Conservation (phyloP, 2,329 filamentous ascomycete species). For the Pseudogymnoascus sp. region DNA sequence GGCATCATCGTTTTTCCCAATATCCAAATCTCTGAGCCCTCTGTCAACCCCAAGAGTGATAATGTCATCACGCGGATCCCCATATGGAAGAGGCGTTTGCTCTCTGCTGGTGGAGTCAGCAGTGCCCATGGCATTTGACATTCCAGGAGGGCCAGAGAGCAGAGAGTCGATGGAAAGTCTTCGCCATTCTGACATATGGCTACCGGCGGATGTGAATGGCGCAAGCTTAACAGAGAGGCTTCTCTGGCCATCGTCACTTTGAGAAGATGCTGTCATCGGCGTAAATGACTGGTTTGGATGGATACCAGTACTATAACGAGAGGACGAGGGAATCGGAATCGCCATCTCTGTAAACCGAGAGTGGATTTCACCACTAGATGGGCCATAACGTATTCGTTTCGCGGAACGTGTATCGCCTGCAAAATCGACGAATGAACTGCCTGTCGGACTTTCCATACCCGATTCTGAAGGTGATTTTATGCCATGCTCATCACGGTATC, state of each 20-base stretch:
- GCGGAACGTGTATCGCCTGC: conserved; percentile 12
- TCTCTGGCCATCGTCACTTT: conserved; percentile 36
- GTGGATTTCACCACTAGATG: conserved; percentile 3
- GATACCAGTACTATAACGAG: conserved; percentile 9
- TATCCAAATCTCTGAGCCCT: conserved; percentile 60
- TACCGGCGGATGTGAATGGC: conserved; percentile 20
- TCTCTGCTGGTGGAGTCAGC: conserved; percentile 12
- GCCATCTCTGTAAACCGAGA: conserved; percentile 16
- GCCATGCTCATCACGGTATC: conserved; percentile 15
- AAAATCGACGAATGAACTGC: conserved; percentile 13
- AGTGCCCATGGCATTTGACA: conserved; percentile 20
- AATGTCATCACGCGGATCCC: conserved; percentile 27
- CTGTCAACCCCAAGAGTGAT: conserved; percentile 62
- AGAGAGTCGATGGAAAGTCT: conserved; percentile 59
- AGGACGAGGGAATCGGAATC: conserved; percentile 14
- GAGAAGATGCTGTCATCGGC: conserved; percentile 29
- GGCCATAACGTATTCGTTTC: conserved; percentile 19
- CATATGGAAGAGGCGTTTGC: conserved; percentile 8
- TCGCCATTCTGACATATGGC: conserved; percentile 32
- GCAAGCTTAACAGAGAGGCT: conserved; percentile 23
- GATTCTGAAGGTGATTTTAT: conserved; percentile 22
- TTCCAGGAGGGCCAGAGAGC: conserved; percentile 41
- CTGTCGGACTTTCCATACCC: conserved; percentile 15
- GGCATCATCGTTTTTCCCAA: conserved; percentile 61
- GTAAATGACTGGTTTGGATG: conserved; percentile 23